These are phyloP conservation scores for Psophocarpus tetragonolobus DNA, from an alignment of 306 rosid genomes.

Conservation along the genomic window DNA sequence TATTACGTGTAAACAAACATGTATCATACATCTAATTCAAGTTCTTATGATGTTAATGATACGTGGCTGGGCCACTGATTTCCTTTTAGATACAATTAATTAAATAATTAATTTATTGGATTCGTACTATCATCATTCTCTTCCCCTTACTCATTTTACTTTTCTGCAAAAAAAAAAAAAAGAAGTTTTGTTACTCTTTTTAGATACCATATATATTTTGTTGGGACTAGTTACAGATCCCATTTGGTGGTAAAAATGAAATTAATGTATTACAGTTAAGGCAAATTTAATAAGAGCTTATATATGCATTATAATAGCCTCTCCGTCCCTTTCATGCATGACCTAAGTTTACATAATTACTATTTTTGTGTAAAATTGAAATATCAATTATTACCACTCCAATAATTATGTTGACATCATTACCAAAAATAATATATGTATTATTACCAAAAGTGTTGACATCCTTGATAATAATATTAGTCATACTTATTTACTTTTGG, in stretches of 20 bases:
- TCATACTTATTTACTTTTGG: not conserved
- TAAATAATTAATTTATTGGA: no score
- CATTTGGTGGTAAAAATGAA: no score
- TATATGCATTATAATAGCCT: no score
- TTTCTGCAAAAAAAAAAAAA: not conserved
- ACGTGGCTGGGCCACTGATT: constrained; percentile 16
- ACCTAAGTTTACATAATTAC: not conserved
- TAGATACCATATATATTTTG: no score
- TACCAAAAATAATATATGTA: no score
- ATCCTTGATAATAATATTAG: no score
- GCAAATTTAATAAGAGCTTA: not conserved
- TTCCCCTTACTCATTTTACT: not conserved
- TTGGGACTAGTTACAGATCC: no score
- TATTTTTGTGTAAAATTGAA: not conserved
- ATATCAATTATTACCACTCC: not conserved
- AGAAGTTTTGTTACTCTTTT: no score
- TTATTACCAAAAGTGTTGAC: no score
- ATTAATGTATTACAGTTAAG: not conserved
- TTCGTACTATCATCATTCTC: not conserved
- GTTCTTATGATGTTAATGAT: constrained; percentile 13
- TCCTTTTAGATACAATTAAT: not conserved
- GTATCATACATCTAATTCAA: constrained; percentile 36
- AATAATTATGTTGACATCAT: not conserved
- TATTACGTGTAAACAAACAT: constrained; percentile 37
- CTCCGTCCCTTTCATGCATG: no score